phyloP scores from a whole-genome alignment of 768 basidiomycete genomes.

The Termitomyces sp. region DNA sequence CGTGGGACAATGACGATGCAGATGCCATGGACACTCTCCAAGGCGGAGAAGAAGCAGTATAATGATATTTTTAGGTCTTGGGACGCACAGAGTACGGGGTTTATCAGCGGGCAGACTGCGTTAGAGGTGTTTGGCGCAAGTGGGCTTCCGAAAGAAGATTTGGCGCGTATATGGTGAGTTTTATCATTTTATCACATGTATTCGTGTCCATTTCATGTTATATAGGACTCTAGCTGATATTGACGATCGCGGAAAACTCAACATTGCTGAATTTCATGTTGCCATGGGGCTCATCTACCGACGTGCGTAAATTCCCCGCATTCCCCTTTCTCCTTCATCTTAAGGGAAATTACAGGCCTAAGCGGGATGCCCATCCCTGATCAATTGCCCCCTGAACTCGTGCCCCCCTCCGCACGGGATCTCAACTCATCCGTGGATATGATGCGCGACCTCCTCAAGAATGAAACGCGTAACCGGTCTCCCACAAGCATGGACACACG shows the following conservation, averaged over 20 bases:
- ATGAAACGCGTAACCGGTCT: slow-evolving; percentile 75
- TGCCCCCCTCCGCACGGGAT: slow-evolving; percentile 88
- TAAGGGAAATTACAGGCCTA: slow-evolving; percentile 45
- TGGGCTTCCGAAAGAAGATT: slow-evolving; percentile 81
- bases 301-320: slow-evolving; percentile 46
- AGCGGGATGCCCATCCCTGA: slow-evolving; percentile 92
- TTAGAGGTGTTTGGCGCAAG: slow-evolving; percentile 93
- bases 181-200: not conserved
- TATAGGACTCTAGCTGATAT: slow-evolving; percentile 86
- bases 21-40: slow-evolving; percentile 82
- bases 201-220: not conserved
- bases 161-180: slow-evolving; percentile 88
- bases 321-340: not conserved
- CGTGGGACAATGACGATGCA: slow-evolving; percentile 59
- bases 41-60: slow-evolving; percentile 93
- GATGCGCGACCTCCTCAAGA: slow-evolving; percentile 79
- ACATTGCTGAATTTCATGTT: slow-evolving; percentile 94
- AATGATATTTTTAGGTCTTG: slow-evolving; percentile 97
- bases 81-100: slow-evolving; percentile 77
- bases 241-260: slow-evolving; percentile 92
- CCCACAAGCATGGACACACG: slow-evolving; percentile 41
- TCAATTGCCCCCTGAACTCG: slow-evolving; percentile 78
- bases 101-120: slow-evolving; percentile 80
- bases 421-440: slow-evolving; percentile 87
- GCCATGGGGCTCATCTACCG: slow-evolving; percentile 98